These are phyloP conservation scores for Pythium sukuiense DNA, from an alignment of 352 stramenopile genomes.

Conservation along the genomic window DNA sequence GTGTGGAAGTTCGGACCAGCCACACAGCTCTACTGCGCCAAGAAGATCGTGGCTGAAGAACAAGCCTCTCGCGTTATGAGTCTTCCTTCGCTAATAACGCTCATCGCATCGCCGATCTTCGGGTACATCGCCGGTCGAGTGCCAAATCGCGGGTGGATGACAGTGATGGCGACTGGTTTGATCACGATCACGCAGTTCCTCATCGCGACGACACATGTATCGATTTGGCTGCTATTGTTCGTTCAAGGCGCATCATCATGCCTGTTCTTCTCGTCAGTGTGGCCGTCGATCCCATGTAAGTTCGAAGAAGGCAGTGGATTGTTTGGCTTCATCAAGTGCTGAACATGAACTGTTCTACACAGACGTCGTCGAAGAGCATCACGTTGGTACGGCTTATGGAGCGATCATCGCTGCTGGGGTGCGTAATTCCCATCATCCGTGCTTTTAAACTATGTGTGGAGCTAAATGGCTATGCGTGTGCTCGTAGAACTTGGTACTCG, in stretches of 20 bases:
- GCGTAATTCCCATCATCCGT: background rate
- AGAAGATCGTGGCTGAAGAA: constrained; percentile 44
- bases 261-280: constrained; percentile 79
- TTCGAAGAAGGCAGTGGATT: background rate
- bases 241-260: constrained; percentile 78
- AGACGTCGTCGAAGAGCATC: constrained; percentile 74
- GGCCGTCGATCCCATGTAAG: constrained; percentile 77
- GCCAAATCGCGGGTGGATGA: constrained; percentile 56
- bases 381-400: constrained; percentile 79
- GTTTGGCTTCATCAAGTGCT: background rate
- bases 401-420: constrained; percentile 71
- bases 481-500: constrained; percentile 45
- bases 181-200: constrained; percentile 68
- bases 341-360: background rate
- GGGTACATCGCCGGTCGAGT: constrained; percentile 74
- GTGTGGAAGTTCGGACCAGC: constrained; percentile 41
- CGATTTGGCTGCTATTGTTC: constrained; percentile 63
- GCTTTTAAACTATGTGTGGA: background rate
- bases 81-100: constrained; percentile 78
- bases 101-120: constrained; percentile 67
- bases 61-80: constrained; percentile 62
- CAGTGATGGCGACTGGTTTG: constrained; percentile 43
- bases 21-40: constrained; percentile 36
- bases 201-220: constrained; percentile 44
- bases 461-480: background rate